Base-by-base conservation (phyloP, 1,284 basidiomycete species). In the Irpex lacteus region DNA sequence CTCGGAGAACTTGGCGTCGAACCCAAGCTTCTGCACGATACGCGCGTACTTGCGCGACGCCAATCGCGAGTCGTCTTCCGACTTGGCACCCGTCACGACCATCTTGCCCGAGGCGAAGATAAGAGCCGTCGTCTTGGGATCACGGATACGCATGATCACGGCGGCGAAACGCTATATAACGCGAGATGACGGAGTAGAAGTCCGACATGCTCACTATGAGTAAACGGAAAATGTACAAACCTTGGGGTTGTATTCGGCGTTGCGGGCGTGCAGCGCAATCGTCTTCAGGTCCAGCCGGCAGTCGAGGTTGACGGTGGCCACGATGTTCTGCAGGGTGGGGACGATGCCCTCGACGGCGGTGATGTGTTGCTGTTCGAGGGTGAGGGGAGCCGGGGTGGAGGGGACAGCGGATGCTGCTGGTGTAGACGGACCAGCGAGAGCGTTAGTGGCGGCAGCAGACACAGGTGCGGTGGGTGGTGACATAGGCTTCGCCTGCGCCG, bases 51-150 rank as follows among this genome's bases (percentile, higher is more conserved):
- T 99, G 75, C 98, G 91, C 70, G 96, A 97, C 59, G 98, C 98
- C 63, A 99, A 82, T 63, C 96, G 88, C 70, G 95, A 96, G 76
- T 99, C 97, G 77, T 99, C 98, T 80, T 99, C 98, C 40, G 92
- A 95, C 85, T 99, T 99, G 62, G 98, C 98, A 76, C 98, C 98
- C 26, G 98, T 99, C 65, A 98, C 97, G 75, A 99, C 98, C 95
- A 99, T 99, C 87, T 99, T 99, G 76, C 98, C 98, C 61, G 96
- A 98, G 36, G 98, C 98, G 78, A 99, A 99, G 78, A 99, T 99
- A 69, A 99, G 88, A 9, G 98, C 98, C 50, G 98, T 99, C 64
- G 98, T 99, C 85, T 99, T 99, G 64, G 98, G 98, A 73, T 99
- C 97, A 72, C 98, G 95, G 75, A 99, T 99, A 80, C 98, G 95